These are phyloP conservation scores for Triticum dicoccoides DNA, from an alignment of 176 grass and related monocot species.

Conservation along the genomic window DNA sequence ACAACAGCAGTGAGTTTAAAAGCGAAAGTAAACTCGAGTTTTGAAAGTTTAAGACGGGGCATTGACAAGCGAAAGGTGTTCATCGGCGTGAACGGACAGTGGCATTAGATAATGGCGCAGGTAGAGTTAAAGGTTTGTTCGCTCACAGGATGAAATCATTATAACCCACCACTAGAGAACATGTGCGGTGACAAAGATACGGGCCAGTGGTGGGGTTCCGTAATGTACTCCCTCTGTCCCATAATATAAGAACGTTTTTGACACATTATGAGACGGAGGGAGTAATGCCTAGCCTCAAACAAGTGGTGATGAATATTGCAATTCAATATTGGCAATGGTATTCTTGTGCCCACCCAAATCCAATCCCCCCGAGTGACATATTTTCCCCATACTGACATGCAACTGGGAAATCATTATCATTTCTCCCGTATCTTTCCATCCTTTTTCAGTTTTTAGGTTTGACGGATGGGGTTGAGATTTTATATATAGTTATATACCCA, in stretches of 20 bases:
- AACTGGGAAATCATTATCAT: background rate
- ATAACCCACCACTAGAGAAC: background rate
- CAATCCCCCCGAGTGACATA: too few species aligned
- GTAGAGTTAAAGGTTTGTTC: slow-evolving; percentile 29
- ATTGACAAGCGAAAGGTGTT: too few species aligned
- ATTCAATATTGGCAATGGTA: background rate
- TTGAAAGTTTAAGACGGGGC: too few species aligned
- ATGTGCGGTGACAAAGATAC: background rate
- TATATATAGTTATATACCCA: background rate
- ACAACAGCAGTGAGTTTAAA: too few species aligned
- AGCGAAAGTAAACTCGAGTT: too few species aligned
- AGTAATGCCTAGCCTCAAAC: background rate
- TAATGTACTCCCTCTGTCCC: background rate
- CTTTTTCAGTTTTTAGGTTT: background rate
- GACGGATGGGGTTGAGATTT: background rate
- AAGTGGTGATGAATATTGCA: background rate
- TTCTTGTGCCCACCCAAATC: background rate
- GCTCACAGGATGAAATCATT: background rate
- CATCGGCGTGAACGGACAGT: background rate
- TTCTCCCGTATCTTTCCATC: background rate
- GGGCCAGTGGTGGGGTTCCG: background rate
- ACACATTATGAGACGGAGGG: too few species aligned
- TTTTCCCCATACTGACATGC: too few species aligned
- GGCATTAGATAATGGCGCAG: background rate
- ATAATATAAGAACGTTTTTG: too few species aligned